Evolutionary conservation across 345 rosid species (phyloP).

Genomic region (Excoecaria cochinchinensis): DNA sequence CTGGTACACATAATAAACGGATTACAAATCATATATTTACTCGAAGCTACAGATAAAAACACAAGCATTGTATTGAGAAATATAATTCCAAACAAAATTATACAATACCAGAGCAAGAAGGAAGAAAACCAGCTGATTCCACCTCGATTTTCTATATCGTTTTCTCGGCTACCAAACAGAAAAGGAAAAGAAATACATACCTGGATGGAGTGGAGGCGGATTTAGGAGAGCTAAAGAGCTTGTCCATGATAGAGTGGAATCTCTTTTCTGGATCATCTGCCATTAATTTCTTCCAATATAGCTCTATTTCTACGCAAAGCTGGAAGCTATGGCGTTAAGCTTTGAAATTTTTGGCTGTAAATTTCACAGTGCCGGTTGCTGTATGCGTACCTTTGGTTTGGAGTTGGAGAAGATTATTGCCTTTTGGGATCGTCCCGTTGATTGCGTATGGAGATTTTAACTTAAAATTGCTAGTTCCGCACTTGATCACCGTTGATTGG

Average conservation of each 20-base stretch:
- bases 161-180: background rate
- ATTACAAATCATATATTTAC: background rate
- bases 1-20: background rate
- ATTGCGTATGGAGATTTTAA: too few species aligned
- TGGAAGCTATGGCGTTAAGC: background rate
- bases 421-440: background rate
- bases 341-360: background rate
- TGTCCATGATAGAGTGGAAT: constrained; percentile 82
- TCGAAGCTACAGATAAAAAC: background rate
- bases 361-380: background rate
- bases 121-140: background rate
- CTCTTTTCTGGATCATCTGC: constrained; percentile 74
- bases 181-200: constrained; percentile 25
- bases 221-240: constrained; percentile 60
- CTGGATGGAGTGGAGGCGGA: constrained; percentile 45
- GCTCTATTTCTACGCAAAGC: background rate
- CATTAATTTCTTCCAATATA: constrained; percentile 28
- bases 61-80: background rate
- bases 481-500: too few species aligned
- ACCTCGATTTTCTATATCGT: background rate
- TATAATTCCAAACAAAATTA: background rate
- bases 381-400: background rate
- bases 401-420: background rate
- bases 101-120: background rate
- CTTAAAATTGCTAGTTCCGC: too few species aligned